These are phyloP conservation scores for Coniochaeta ligniaria DNA, from an alignment of 2,329 filamentous ascomycete genomes.

Conservation along the genomic window DNA sequence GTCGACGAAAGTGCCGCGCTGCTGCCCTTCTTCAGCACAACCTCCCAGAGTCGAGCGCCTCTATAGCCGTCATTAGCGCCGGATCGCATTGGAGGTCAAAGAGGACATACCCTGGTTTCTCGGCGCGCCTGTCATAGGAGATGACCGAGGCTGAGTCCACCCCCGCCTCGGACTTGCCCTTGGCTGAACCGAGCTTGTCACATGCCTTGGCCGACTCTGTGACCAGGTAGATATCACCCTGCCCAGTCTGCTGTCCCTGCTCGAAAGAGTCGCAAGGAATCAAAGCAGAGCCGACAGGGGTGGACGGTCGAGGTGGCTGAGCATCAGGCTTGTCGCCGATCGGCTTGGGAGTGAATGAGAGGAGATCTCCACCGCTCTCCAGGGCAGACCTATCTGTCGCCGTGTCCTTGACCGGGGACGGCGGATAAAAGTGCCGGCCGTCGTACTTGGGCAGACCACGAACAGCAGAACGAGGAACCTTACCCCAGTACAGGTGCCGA, in stretches of 20 bases:
- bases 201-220: background rate
- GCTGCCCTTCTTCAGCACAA: slow-evolving; percentile 44
- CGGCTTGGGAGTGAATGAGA: background rate
- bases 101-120: slow-evolving; percentile 22
- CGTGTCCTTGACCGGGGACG: slow-evolving; percentile 40
- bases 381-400: background rate
- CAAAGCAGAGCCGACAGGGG: slow-evolving; percentile 1
- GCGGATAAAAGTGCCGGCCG: slow-evolving; percentile 56
- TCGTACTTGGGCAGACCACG: slow-evolving; percentile 56
- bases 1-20: background rate
- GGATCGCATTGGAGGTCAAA: background rate
- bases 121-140: slow-evolving; percentile 12
- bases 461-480: slow-evolving; percentile 40
- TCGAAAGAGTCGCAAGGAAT: background rate
- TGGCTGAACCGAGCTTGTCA: background rate
- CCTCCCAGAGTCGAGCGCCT: slow-evolving; percentile 40
- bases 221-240: background rate
- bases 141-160: slow-evolving; percentile 7
- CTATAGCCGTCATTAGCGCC: slow-evolving; percentile 7
- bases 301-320: slow-evolving; percentile 1
- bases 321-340: slow-evolving; percentile 1
- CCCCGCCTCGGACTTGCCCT: slow-evolving; percentile 4
- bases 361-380: background rate
- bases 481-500: slow-evolving; percentile 54
- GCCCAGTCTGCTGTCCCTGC: background rate